Evolutionary conservation across 1,139 yeast genomes (phyloP), one percentile per base, ranked within the genome.

Genomic region (Pichia sp.): DNA sequence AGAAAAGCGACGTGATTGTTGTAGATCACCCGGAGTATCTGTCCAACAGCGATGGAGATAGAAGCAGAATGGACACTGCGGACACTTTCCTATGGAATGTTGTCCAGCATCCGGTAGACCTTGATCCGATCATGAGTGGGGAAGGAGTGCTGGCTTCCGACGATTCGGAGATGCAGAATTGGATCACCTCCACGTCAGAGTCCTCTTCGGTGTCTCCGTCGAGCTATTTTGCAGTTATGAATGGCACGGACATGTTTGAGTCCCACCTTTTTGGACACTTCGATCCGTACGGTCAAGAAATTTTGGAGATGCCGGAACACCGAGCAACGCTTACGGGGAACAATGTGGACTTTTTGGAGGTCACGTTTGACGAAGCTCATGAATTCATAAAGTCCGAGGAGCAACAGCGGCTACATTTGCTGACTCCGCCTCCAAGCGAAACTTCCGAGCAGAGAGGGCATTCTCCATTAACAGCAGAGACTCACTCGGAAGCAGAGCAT

Each of bases 381-480:
- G 41, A 38, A 6, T 38, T 38, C 9, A 14, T 38, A 7, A 38
- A 17, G 16, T 38, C 41, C 9, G 41, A n/a, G 17, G 41, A 38
- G 7, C 46, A n/a, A 12, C 27, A 29, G 48, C 33, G 29, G 36
- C n/a, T 34, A 17, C 30, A 45, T n/a, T 27, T 46, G 16, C 48
- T 27, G 4, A 46, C 48, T 9, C 48, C 48, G 27, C 48, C 48
- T 16, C 27, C 20, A 30, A 46, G 48, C 34, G 49, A 46, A 46
- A 17, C 42, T 12, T 27, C 40, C 5, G 49, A 38, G 17, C 17
- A 10, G 7, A 38, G 41, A 38, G 41, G 41, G 16, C 6, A 36
- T 14, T 14, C 41, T 14, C 24, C 41, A 7, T 7, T 4, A 27
- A 4, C 6, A 7, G 29, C 4, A 27, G 29, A 27, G 29, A 27